These are phyloP conservation scores for Hyaloscypha bicolor DNA, from an alignment of 495 filamentous ascomycete species.

Conservation along the genomic window DNA sequence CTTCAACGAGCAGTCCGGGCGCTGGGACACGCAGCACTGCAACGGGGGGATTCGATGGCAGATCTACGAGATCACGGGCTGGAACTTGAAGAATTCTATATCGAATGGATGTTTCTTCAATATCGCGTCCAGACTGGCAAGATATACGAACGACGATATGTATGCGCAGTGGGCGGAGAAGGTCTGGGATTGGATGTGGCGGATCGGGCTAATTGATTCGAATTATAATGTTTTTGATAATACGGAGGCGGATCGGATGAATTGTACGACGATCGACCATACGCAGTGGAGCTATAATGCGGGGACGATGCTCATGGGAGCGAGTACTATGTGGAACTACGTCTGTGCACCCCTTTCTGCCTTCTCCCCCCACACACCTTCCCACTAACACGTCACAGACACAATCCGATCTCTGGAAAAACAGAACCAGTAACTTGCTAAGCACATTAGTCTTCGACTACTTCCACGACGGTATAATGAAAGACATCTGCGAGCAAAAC, in stretches of 20 bases:
- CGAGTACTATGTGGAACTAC: conserved; percentile 69
- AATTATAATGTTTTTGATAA: conserved; percentile 69
- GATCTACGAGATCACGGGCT: conserved; percentile 72
- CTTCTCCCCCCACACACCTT: background rate
- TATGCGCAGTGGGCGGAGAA: conserved; percentile 69
- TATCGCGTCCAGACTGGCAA: conserved; percentile 65
- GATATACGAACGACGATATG: conserved; percentile 67
- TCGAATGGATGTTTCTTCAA: conserved; percentile 81
- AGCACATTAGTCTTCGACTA: conserved; percentile 45
- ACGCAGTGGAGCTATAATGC: conserved; percentile 68
- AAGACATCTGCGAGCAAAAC: conserved; percentile 69
- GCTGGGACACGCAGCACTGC: conserved; percentile 66
- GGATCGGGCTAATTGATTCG: conserved; percentile 57
- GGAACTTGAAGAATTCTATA: conserved; percentile 69
- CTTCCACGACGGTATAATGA: conserved; percentile 57
- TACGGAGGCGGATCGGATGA: conserved; percentile 53
- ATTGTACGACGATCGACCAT: conserved; percentile 56
- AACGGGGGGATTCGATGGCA: conserved; percentile 76
- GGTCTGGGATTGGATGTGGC: conserved; percentile 62
- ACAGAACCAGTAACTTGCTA: conserved; percentile 23
- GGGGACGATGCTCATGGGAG: conserved; percentile 64
- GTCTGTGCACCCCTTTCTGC: conserved; percentile 31
- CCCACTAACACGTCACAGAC: conserved; percentile 38
- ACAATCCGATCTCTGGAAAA: conserved; percentile 40
- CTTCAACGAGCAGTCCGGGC: conserved; percentile 70